These are phyloP conservation scores for Rhizopus microsporus DNA, from an alignment of 371 early-diverging fungal genomes.

Conservation along the genomic window DNA sequence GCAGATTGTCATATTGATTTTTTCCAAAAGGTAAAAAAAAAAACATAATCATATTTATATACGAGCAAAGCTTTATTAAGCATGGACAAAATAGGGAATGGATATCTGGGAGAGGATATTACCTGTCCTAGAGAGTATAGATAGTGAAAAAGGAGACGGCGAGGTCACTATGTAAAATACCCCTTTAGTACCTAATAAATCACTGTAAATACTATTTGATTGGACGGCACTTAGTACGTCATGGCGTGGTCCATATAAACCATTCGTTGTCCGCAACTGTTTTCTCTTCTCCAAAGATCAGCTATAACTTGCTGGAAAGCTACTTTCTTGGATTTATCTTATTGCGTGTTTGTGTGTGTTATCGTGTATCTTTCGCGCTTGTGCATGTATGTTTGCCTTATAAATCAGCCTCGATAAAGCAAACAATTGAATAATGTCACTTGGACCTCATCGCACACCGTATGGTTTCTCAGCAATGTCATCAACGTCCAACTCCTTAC, in stretches of 20 bases:
- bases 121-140: slow-evolving; percentile 26
- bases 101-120: slow-evolving; percentile 27
- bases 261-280: no score
- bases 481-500: slow-evolving; percentile 6
- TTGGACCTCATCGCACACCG: slow-evolving; percentile 2
- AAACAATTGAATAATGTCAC: background rate
- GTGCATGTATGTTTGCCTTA: no score
- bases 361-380: no score
- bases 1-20: slow-evolving; percentile 80
- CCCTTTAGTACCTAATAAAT: background rate
- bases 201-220: background rate
- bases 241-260: no score
- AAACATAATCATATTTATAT: slow-evolving; percentile 37
- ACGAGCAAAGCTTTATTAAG: slow-evolving; percentile 34
- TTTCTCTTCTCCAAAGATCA: no score
- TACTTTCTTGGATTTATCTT: no score
- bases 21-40: slow-evolving; percentile 54
- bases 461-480: slow-evolving; percentile 3
- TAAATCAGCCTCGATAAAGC: no score
- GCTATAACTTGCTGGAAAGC: no score
- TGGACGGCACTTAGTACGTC: background rate
- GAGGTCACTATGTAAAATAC: background rate
- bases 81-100: slow-evolving; percentile 15
- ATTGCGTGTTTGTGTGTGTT: no score
- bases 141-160: slow-evolving; percentile 25